phyloP scores from a whole-genome alignment of 2,329 filamentous ascomycete genomes.

The Pestalotiopsis sp. region DNA sequence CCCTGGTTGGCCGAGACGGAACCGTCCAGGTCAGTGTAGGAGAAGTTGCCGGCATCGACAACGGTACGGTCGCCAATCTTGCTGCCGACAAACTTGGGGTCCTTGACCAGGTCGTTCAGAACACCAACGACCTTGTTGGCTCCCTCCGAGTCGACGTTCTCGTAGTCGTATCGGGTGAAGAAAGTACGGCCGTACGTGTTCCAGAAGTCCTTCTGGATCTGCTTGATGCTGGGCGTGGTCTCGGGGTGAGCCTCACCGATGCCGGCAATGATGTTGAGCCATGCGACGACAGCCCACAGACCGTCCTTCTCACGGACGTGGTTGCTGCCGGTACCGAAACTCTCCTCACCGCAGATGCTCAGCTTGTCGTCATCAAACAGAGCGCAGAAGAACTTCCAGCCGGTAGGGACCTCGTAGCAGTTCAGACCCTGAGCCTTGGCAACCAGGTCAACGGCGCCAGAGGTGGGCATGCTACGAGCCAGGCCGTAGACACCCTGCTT shows the following conservation, averaged over 20 bases:
- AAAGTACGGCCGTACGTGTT: constrained; percentile 93
- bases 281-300: constrained; percentile 94
- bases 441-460: constrained; percentile 91
- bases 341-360: constrained; percentile 98
- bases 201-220: constrained; percentile 98
- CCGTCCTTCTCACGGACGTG: constrained; percentile 99
- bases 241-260: constrained; percentile 80
- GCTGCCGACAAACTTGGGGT: constrained; percentile 77
- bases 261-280: constrained; percentile 98
- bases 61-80: constrained; percentile 80
- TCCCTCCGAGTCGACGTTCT: constrained; percentile 88
- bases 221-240: constrained; percentile 86
- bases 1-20: constrained; percentile 96
- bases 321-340: constrained; percentile 96
- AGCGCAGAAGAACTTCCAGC: constrained; percentile 99
- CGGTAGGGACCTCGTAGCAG: constrained; percentile 96
- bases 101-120: constrained; percentile 76
- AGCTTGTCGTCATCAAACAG: constrained; percentile 94
- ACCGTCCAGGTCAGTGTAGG: constrained; percentile 97
- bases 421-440: constrained; percentile 90
- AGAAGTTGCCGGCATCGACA: constrained; percentile 90
- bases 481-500: constrained; percentile 95
- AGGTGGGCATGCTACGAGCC: constrained; percentile 96
- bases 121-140: constrained; percentile 88
- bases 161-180: constrained; percentile 99